Percentiles rank a stretch among this genome's conserved stretches.
Conservation (phyloP, 805 yeast genomes). For the Naumovozyma dairenensis region DNA sequence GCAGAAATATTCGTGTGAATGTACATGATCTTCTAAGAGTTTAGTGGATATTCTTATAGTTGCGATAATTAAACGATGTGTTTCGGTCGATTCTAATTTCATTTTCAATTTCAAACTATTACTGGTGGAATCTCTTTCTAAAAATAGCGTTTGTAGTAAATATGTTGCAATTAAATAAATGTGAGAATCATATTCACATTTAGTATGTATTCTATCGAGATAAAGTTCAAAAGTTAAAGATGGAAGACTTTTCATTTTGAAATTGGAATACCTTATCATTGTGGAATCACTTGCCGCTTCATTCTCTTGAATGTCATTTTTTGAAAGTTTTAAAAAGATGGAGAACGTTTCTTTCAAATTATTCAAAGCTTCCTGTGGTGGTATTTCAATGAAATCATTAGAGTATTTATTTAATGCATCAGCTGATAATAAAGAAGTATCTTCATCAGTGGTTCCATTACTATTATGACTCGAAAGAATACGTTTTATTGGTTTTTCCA, state of each 20-base stretch:
- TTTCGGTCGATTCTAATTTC: conserved; percentile 29
- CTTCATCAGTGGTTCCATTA: conserved; percentile 1
- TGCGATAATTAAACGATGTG: conserved; percentile 37
- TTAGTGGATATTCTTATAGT: conserved; percentile 38
- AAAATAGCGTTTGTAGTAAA: conserved; percentile 16
- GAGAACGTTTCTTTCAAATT: conserved; percentile 10
- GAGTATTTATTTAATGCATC: neutral
- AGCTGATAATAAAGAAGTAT: neutral
- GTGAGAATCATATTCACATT: conserved; percentile 22
- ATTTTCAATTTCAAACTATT: conserved; percentile 10
- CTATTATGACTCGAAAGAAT: neutral
- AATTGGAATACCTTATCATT: conserved; percentile 7
- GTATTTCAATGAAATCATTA: conserved; percentile 1
- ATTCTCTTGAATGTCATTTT: neutral
- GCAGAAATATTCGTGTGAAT: conserved; percentile 37
- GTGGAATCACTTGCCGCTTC: neutral
- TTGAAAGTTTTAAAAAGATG: neutral
- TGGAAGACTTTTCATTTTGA: conserved; percentile 25
- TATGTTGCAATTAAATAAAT: conserved; percentile 22
- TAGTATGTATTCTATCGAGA: conserved; percentile 21
- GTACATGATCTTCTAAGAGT: conserved; percentile 37
- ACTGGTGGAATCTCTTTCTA: conserved; percentile 9
- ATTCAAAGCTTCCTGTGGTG: conserved; percentile 5
- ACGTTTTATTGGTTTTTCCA: neutral
- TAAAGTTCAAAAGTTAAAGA: conserved; percentile 18